Evolutionary conservation across 805 yeast species (phyloP).

Genomic region (Candida ulmi): DNA sequence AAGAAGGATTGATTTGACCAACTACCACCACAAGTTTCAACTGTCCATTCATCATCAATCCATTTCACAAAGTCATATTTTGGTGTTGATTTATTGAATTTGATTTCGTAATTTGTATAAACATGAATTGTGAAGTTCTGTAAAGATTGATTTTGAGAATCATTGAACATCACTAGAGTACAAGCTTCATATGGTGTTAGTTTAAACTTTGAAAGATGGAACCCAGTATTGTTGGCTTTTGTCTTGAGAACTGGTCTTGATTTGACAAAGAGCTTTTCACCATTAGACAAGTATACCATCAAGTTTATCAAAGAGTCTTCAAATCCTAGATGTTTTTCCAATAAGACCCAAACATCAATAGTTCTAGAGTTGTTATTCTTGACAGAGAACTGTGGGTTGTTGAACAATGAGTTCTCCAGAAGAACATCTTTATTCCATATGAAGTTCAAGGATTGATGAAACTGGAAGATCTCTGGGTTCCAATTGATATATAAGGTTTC

Average conservation of each 20-base stretch:
- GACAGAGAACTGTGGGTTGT: constrained; percentile 41
- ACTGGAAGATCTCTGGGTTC: constrained; percentile 36
- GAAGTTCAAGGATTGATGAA: constrained; percentile 22
- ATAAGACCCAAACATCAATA: constrained; percentile 39
- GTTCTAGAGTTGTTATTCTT: constrained; percentile 30
- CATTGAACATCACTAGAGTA: constrained; percentile 23
- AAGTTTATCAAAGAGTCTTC: constrained; percentile 19
- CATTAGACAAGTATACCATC: constrained; percentile 23
- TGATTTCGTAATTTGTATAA: constrained; percentile 9
- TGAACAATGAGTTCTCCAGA: constrained; percentile 13
- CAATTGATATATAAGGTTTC: constrained; percentile 60
- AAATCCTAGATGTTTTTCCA: constrained; percentile 42
- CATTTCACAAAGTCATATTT: constrained; percentile 17
- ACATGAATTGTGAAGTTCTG: constrained; percentile 19
- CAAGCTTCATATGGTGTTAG: constrained; percentile 23
- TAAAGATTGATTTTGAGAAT: background rate
- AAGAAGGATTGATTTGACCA: constrained; percentile 42
- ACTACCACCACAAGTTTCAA: constrained; percentile 46
- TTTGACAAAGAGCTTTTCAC: constrained; percentile 25
- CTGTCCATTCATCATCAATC: constrained; percentile 40
- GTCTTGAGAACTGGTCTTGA: constrained; percentile 3
- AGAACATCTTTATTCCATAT: constrained; percentile 20
- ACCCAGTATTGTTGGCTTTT: constrained; percentile 32
- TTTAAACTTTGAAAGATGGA: constrained; percentile 29
- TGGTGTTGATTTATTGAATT: constrained; percentile 28